Base-by-base conservation (phyloP, 371 early-diverging fungal species). In the Choanephora cucurbitarum region DNA sequence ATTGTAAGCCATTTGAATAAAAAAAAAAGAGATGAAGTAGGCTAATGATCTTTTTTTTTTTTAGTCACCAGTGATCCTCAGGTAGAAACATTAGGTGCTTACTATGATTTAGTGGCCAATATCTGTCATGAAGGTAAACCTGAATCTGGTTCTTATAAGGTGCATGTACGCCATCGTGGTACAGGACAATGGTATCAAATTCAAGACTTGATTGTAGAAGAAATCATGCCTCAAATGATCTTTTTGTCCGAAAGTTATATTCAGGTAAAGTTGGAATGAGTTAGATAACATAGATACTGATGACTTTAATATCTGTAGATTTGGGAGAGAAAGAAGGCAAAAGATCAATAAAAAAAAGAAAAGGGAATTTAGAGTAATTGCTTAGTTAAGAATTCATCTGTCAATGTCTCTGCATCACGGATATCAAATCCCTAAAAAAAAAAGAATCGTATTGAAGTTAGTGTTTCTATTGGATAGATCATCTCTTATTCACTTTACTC, bases 101-200 rank as follows among this genome's bases (percentile, higher is more conserved):
- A 85, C 58, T 98, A 96, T 68, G 90, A 95, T 56, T 72, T 98
- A 17, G 65, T 96, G 40, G 95, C 91, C 33, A 98, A 97, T 72
- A 92, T 98, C 23, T 86, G 88, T 55, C 95, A 96, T 66, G 92
- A 92, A 52, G 96, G 97, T 21, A 80, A 84, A 52, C 85, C 91
- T 14, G 86, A 84, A 9, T 58, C 84, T 2, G 87, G 84, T 9
- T 77, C 76, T 0, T 97, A 95, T 69, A 87, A 91, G 45, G 85
- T 89, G 0, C 94, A 95, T 65, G 81, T 96, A 41, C 82, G 86
- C 14, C 85, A 90, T 61, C 83, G 83, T 6, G 91, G 89, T 10
- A 83, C 82, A 47, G 92, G 90, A 52, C 93, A 95, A 64, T 98
- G 99, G 99, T 94, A 89, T 66, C 88, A 87, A 68, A 91, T 97